Conservation (phyloP, 192 early-diverging fungal species). For the Backusella sp. region DNA sequence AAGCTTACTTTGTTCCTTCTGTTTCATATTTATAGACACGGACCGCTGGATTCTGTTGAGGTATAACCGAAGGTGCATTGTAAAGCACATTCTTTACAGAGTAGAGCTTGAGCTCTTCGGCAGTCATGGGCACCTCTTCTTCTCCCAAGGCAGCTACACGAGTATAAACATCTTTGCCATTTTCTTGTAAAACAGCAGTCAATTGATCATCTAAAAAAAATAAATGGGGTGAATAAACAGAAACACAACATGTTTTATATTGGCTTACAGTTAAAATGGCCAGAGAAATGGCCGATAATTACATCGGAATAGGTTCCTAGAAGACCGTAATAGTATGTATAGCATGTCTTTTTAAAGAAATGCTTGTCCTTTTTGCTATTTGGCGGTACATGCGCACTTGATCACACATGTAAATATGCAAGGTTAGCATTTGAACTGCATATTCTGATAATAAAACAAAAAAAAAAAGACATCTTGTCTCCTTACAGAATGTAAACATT, state of each 20-base stretch:
- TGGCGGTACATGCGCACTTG: constrained; percentile 30
- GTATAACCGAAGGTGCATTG: constrained; percentile 40
- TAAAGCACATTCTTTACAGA: constrained; percentile 18
- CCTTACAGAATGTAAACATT: constrained; percentile 27
- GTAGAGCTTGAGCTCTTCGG: constrained; percentile 6
- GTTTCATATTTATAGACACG: constrained; percentile 41
- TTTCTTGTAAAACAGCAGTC: constrained; percentile 21
- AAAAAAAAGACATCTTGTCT: background rate
- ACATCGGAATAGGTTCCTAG: constrained; percentile 34
- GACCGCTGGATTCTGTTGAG: constrained; percentile 37
- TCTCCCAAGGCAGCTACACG: constrained; percentile 6
- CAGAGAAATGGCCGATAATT: constrained; percentile 39
- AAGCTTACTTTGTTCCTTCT: background rate
- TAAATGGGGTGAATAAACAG: background rate
- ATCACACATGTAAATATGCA: background rate
- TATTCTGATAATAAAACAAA: background rate
- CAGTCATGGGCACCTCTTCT: background rate
- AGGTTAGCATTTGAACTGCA: constrained; percentile 6
- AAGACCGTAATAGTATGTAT: constrained; percentile 25
- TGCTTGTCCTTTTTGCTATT: constrained; percentile 18
- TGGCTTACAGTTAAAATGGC: constrained; percentile 34
- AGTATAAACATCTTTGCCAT: background rate
- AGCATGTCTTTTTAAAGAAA: constrained; percentile 23
- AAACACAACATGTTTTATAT: background rate
- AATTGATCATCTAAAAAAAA: constrained; percentile 18